Conservation (phyloP, 148 eudicot genomes). For the Rhododendron williamsianum region DNA sequence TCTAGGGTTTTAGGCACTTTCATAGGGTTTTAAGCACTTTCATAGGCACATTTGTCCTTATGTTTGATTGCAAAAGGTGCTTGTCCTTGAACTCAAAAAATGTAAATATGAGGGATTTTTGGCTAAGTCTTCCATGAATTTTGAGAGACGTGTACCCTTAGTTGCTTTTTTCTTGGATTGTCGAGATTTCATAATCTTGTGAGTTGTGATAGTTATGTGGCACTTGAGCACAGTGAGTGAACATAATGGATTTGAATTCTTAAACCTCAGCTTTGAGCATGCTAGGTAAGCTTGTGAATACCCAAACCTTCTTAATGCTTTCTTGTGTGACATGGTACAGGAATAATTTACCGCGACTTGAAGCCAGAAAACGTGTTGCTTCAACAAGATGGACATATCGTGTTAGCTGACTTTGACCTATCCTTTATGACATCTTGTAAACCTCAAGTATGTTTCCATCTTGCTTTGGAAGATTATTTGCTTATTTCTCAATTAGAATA, state of each 20-base stretch:
- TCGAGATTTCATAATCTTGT: neutral
- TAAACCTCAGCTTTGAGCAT: slow-evolving; percentile 4
- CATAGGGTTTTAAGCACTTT: too few species aligned
- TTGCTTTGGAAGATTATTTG: neutral
- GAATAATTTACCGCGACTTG: slow-evolving; percentile 87
- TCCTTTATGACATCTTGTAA: slow-evolving; percentile 73
- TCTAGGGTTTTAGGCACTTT: too few species aligned
- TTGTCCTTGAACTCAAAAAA: too few species aligned
- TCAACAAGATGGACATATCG: slow-evolving; percentile 77
- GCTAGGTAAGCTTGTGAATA: neutral
- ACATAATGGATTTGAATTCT: neutral
- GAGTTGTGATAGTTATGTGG: neutral
- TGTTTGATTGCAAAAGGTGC: too few species aligned
- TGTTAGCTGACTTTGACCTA: slow-evolving; percentile 92
- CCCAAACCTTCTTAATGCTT: slow-evolving; percentile 2
- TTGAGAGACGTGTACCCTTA: neutral
- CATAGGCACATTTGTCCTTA: too few species aligned
- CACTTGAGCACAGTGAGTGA: neutral
- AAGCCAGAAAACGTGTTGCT: slow-evolving; percentile 94
- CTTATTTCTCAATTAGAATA: neutral
- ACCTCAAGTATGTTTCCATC: slow-evolving; percentile 61
- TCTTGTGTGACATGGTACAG: slow-evolving; percentile 34
- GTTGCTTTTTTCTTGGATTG: neutral
- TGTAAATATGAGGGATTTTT: too few species aligned
- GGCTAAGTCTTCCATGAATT: neutral